Base-by-base conservation (phyloP, 345 rosid species). In the Hypericum androsaemum region DNA sequence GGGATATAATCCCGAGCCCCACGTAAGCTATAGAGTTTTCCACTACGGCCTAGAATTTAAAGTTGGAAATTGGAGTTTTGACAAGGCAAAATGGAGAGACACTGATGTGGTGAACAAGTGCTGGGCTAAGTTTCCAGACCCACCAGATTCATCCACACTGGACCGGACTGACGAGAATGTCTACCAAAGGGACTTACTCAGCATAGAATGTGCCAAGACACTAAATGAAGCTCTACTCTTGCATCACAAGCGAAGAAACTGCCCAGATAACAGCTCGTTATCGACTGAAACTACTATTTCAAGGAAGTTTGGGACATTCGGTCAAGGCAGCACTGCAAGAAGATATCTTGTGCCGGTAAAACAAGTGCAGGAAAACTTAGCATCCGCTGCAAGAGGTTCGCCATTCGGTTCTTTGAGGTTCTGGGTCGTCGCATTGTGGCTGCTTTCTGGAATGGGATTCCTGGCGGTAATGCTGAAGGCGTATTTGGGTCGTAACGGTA, bases 1-100 rank as follows among this genome's bases (percentile, higher is more conserved):
- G 0, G 98, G 98, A 14, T 92, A 92, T 50, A 51, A 80, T n/a
- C 98, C 98, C 15, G 82, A 83, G 63, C 69, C 82, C 7, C 90
- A 82, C 28, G 81, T 80, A 45, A 74, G 73, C 41, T 83, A 88
- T 39, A 73, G 84, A 70, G 97, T 92, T 66, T 92, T 92, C 66
- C 98, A 92, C 71, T 92, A 92, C 55, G 98, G 98, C 7, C 74
- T 92, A 58, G 95, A 83, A 68, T 88, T 80, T 64, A 69, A 64
- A 64, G 95, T 88, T 11, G 97, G 95, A 53, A 81, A 80, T 16
- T 92, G 97, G 97, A 92, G 97, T 74, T 92, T 92, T 50, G 97
- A 92, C 56, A 92, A 88, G 75, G 98, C 98, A 10, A 80, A 83
- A 0, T 88, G 90, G 95, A 83, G 98, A 72, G 81, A 81, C 51